Percentiles rank a stretch among this genome's conserved stretches.
phyloP scores from a whole-genome alignment of 805 yeast species.

The Schwanniomyces polymorphus region DNA sequence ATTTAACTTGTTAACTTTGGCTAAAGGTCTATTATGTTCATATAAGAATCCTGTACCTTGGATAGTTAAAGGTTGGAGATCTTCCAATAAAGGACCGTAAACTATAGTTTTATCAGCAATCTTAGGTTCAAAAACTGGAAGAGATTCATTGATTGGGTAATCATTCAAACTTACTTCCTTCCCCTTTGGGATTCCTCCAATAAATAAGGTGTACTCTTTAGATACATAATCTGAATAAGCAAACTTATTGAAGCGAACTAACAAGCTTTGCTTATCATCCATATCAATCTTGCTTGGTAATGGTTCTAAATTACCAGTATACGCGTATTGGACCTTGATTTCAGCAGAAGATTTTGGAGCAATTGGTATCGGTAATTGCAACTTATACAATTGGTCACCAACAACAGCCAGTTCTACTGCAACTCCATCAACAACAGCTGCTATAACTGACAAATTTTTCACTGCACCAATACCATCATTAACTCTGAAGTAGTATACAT shows the following conservation, averaged over 20 bases:
- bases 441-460: constrained; percentile 42
- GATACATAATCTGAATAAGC: constrained; percentile 67
- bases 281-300: constrained; percentile 63
- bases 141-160: constrained; percentile 12
- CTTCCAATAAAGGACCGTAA: constrained; percentile 54
- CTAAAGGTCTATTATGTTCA: constrained; percentile 65
- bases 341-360: constrained; percentile 57
- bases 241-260: constrained; percentile 52
- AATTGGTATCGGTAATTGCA: constrained; percentile 63
- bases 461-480: constrained; percentile 48
- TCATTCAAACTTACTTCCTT: constrained; percentile 42
- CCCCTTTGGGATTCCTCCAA: constrained; percentile 48
- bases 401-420: constrained; percentile 15
- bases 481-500: constrained; percentile 57
- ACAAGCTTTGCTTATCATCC: constrained; percentile 59
- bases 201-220: constrained; percentile 37
- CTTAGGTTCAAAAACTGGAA: constrained; percentile 33
- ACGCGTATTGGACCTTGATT: constrained; percentile 50
- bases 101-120: constrained; percentile 42
- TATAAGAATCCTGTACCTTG: constrained; percentile 57
- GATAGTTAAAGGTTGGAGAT: constrained; percentile 46
- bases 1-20: constrained; percentile 56
- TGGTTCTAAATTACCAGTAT: constrained; percentile 52
- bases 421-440: constrained; percentile 31
- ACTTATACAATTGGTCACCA: constrained; percentile 29